Conservation (phyloP, 2,329 filamentous ascomycete species). For the Venturia pyrina region DNA sequence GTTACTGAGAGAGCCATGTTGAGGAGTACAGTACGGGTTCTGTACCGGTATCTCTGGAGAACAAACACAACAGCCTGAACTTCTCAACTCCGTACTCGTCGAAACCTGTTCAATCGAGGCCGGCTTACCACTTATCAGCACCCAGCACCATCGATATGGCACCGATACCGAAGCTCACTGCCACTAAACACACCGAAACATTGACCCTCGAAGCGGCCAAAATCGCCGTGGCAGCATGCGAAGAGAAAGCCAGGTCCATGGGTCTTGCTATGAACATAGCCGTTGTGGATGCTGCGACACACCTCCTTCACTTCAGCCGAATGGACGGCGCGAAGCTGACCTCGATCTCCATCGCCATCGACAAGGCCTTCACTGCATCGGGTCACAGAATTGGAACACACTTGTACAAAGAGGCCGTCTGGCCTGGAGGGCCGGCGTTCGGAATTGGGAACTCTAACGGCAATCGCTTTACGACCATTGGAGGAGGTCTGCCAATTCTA, state of each 20-base stretch:
- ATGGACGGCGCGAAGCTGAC: slow-evolving; percentile 41
- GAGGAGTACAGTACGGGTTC: not conserved
- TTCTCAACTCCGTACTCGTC: not conserved
- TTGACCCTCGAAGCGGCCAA: slow-evolving; percentile 28
- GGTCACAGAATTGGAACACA: slow-evolving; percentile 43
- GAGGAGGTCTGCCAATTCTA: slow-evolving; percentile 42
- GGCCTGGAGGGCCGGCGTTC: slow-evolving; percentile 43
- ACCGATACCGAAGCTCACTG: not conserved
- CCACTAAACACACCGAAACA: slow-evolving; percentile 12
- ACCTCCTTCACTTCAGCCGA: slow-evolving; percentile 38
- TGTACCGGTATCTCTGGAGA: not conserved
- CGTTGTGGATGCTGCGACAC: slow-evolving; percentile 34
- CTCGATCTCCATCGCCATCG: slow-evolving; percentile 54
- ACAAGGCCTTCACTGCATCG: slow-evolving; percentile 49
- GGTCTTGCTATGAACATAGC: slow-evolving; percentile 40
- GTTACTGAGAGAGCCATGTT: not conserved
- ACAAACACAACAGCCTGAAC: not conserved
- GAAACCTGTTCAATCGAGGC: not conserved
- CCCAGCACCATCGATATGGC: not conserved
- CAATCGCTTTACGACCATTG: slow-evolving; percentile 44
- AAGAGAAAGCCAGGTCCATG: slow-evolving; percentile 26
- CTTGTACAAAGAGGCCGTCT: slow-evolving; percentile 43
- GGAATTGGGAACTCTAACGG: slow-evolving; percentile 44
- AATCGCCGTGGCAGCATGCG: slow-evolving; percentile 26
- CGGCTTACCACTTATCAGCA: not conserved